phyloP scores from a whole-genome alignment of 257 asterid species.

The Ligustrum vulgare region DNA sequence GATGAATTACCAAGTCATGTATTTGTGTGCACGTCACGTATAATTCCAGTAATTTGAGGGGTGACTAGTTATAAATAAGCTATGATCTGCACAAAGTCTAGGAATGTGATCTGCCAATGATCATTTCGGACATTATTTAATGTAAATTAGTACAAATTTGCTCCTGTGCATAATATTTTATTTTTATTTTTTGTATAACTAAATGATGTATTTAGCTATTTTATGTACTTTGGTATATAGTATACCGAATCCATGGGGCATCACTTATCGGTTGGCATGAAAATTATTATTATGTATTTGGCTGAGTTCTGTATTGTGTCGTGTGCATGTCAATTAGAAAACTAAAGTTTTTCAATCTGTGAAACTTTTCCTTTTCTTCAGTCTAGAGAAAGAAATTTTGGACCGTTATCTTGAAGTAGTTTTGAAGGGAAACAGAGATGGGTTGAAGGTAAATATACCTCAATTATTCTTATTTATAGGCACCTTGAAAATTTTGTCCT shows the following conservation, averaged over 20 bases:
- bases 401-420: slow-evolving; percentile 95
- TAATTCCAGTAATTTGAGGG: not conserved
- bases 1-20: not conserved
- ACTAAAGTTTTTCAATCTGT: not conserved
- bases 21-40: not conserved
- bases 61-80: not conserved
- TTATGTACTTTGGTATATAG: not conserved
- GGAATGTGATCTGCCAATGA: not conserved
- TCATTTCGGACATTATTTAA: not conserved
- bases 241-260: not conserved
- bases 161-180: not conserved
- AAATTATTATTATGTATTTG: not conserved
- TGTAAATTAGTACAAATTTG: not conserved
- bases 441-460: slow-evolving; percentile 65
- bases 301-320: not conserved
- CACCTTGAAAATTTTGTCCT: not conserved
- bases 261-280: not conserved
- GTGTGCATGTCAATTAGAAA: slow-evolving; percentile 8
- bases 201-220: not conserved
- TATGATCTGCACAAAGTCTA: not conserved
- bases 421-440: slow-evolving; percentile 93
- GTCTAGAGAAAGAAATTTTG: slow-evolving; percentile 93
- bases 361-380: slow-evolving; percentile 29
- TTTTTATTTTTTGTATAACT: not conserved
- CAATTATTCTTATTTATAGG: not conserved